These are phyloP conservation scores for Drechslerella coelobrocha DNA, from an alignment of 2,329 filamentous ascomycete genomes.

Conservation along the genomic window DNA sequence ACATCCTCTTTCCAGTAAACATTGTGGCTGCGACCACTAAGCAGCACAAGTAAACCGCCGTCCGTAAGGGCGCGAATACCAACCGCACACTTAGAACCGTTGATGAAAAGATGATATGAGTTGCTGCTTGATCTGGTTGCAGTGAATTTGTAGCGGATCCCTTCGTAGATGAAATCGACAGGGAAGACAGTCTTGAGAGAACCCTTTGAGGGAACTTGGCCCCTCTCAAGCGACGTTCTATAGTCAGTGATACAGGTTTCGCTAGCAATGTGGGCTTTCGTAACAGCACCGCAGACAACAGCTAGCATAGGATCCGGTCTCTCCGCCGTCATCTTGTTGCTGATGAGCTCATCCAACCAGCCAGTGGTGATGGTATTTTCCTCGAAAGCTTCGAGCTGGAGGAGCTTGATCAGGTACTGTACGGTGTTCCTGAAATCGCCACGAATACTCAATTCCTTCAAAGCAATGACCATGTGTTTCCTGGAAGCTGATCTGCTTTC, in stretches of 20 bases:
- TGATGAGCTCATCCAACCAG: constrained; percentile 98
- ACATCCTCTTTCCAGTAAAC: constrained; percentile 99
- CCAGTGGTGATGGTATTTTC: constrained; percentile 99
- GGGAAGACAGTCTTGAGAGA: constrained; percentile 97
- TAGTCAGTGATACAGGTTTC: constrained; percentile 89
- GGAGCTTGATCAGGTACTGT: constrained; percentile 97
- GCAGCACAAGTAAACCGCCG: constrained; percentile 87
- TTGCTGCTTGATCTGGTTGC: constrained; percentile 89
- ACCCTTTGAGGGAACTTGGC: constrained; percentile 95
- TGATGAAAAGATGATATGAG: constrained; percentile 98
- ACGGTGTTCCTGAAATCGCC: constrained; percentile 99
- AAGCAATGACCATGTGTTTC: constrained; percentile 98
- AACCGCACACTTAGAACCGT: constrained; percentile 93
- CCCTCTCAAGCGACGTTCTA: constrained; percentile 87
- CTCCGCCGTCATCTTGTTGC: constrained; percentile 95
- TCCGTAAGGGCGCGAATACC: constrained; percentile 92
- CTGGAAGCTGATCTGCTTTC: constrained; percentile 95
- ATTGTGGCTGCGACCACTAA: constrained; percentile 93
- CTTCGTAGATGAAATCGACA: constrained; percentile 98
- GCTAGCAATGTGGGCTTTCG: constrained; percentile 92
- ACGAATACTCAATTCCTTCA: constrained; percentile 99
- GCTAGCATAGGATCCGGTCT: constrained; percentile 91
- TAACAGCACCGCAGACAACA: constrained; percentile 93
- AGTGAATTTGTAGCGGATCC: constrained; percentile 95
- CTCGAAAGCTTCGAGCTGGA: constrained; percentile 97